Evolutionary conservation across 2,329 filamentous ascomycete species (phyloP).

Genomic region (Dactylellina cionopaga): DNA sequence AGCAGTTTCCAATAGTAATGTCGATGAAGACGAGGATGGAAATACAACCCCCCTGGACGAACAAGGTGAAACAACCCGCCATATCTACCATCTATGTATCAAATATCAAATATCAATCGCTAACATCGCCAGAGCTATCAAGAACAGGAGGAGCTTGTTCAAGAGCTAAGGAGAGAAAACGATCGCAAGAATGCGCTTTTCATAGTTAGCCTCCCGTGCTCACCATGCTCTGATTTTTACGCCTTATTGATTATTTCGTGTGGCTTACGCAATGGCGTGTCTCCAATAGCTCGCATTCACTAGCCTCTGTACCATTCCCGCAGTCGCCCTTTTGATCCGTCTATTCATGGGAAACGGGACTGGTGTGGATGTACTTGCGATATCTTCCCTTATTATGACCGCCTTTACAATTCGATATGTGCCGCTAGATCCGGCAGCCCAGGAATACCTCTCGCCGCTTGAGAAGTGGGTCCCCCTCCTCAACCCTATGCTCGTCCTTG

Average conservation of each 20-base stretch:
- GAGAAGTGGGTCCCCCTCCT: constrained; percentile 39
- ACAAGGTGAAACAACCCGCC: constrained; percentile 26
- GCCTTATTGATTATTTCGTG: neutral
- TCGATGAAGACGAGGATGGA: constrained; percentile 12
- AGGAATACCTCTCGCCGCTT: constrained; percentile 41
- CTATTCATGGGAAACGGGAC: constrained; percentile 26
- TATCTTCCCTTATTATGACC: constrained; percentile 46
- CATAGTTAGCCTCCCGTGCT: constrained; percentile 21
- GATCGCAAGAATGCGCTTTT: constrained; percentile 50
- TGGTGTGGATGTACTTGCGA: constrained; percentile 35
- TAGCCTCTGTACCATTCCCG: constrained; percentile 31
- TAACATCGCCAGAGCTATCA: constrained; percentile 1
- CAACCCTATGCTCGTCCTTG: constrained; percentile 32
- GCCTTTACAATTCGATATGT: constrained; percentile 39
- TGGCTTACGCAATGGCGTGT: neutral
- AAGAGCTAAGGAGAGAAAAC: constrained; percentile 43
- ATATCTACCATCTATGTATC: neutral
- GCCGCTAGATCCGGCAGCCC: constrained; percentile 14
- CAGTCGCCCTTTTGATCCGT: constrained; percentile 6
- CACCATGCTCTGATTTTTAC: too few relatives aligned
- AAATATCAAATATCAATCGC: neutral
- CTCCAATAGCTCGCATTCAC: constrained; percentile 42
- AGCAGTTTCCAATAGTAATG: neutral
- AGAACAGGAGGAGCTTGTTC: constrained; percentile 48
- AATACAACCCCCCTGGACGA: constrained; percentile 40